Evolutionary conservation across 2,329 filamentous ascomycete genomes (phyloP).

Genomic region (Trichoderma semiorbis): DNA sequence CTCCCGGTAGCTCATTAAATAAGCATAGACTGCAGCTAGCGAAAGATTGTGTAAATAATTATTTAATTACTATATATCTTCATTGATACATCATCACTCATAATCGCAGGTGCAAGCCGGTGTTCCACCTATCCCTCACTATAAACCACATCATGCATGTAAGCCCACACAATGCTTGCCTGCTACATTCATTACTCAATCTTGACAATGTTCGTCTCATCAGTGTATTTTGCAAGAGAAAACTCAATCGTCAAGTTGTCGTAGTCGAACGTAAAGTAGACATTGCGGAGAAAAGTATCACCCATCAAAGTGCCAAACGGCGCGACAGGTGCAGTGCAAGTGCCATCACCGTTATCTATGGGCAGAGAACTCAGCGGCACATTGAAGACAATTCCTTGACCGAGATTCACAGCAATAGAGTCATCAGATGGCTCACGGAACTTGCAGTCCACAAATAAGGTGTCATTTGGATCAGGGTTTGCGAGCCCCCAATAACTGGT

Average conservation of each 20-base stretch:
- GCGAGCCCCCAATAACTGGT: conserved; percentile 15
- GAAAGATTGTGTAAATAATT: background rate
- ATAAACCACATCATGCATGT: too few relatives aligned
- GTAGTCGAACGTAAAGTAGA: conserved; percentile 20
- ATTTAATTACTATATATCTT: background rate
- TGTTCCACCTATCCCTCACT: too few relatives aligned
- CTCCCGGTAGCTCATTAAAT: conserved; percentile 20
- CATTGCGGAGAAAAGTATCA: conserved; percentile 13
- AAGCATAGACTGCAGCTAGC: background rate
- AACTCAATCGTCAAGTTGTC: conserved; percentile 19
- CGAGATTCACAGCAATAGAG: conserved; percentile 3
- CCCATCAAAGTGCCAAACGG: background rate
- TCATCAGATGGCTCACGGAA: conserved; percentile 3
- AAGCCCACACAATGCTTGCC: background rate
- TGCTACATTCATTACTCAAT: background rate
- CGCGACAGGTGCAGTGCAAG: conserved; percentile 8
- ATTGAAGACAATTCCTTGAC: background rate
- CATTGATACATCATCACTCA: background rate
- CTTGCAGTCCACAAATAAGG: conserved; percentile 18
- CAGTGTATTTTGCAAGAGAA: conserved; percentile 17
- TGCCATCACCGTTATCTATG: background rate
- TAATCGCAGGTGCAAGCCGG: background rate
- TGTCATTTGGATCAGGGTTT: background rate
- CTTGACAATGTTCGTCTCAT: conserved; percentile 16
- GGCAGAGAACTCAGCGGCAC: conserved; percentile 15